phyloP scores from a whole-genome alignment of 768 basidiomycete genomes.

The Mycena capillaripes region DNA sequence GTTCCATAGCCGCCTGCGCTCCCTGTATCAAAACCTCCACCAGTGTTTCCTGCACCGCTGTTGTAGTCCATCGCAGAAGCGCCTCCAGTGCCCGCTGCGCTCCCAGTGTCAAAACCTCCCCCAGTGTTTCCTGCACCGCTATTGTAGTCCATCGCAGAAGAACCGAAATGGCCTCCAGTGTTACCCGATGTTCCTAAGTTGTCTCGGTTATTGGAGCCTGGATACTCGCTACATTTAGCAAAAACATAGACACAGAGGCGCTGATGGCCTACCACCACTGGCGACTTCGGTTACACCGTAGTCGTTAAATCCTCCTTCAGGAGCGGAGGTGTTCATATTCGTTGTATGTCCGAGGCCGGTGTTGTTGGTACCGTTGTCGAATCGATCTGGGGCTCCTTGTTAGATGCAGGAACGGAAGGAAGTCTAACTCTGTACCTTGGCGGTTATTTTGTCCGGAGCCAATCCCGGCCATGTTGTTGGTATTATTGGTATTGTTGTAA shows the following conservation, averaged over 20 bases:
- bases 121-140: background rate
- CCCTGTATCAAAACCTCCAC: too few relatives aligned
- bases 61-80: too few relatives aligned
- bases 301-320: background rate
- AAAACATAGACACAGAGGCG: background rate
- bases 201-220: conserved; percentile 6
- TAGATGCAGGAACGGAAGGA: too few relatives aligned
- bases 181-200: background rate
- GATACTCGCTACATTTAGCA: background rate
- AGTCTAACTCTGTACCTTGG: too few relatives aligned
- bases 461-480: too few relatives aligned
- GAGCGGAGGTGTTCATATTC: background rate
- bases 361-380: too few relatives aligned
- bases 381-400: too few relatives aligned
- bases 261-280: background rate
- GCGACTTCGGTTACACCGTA: background rate
- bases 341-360: background rate
- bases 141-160: conserved; percentile 1
- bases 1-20: background rate
- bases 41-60: too few relatives aligned
- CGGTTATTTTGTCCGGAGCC: too few relatives aligned
- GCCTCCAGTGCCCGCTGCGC: background rate
- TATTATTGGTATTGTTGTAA: background rate
- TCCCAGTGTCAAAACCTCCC: background rate
- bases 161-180: background rate